Evolutionary conservation across 306 rosid species (phyloP), one percentile per base, ranked within the genome.

Genomic region (Neltuma alba): DNA sequence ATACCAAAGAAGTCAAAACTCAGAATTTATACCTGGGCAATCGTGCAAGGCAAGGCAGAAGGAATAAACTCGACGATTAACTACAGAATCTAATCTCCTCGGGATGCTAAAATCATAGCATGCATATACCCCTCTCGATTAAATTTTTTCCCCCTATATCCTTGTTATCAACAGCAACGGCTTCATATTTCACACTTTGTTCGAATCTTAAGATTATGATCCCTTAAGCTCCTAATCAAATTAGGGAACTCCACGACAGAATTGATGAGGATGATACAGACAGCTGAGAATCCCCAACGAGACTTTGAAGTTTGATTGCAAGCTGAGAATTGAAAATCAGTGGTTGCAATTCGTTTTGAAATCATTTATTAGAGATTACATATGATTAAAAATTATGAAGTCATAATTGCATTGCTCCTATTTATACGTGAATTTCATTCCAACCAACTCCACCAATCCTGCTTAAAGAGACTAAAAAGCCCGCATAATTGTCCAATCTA

Each of bases 261-360:
- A 27, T 23, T n/a, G 36, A 18, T 21, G 10, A 48, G 76, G 13
- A 18, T 31, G 28, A 60, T 47, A 31, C 52, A 13, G 5, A 21
- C 55, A 1, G 72, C 40, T 37, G n/a, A 61, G 37, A 48, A 10
- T 72, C 36, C 11, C 34, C 18, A 5, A 65, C 15, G 58, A 41
- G 1, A 42, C 48, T 61, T 83, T 42, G 71, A 74, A 42, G 38
- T 61, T 83, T 42, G 71, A 74, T 25, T 66, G 23, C 67, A 44
- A 41, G 75, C 42, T 54, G 76, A 21, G 38, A 78, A 44, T 20
- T 36, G 66, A 34, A 66, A 61, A 45, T 65, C 33, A 54, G 68
- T 74, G 48, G 72, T 58, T 55, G 67, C 40, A n/a, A 11, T 58
- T 64, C 50, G 15, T 66, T 65, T 45, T 42, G 50, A 74, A 66